Conservation (phyloP, 2,329 filamentous ascomycete genomes). For the Orbilia brochopaga region DNA sequence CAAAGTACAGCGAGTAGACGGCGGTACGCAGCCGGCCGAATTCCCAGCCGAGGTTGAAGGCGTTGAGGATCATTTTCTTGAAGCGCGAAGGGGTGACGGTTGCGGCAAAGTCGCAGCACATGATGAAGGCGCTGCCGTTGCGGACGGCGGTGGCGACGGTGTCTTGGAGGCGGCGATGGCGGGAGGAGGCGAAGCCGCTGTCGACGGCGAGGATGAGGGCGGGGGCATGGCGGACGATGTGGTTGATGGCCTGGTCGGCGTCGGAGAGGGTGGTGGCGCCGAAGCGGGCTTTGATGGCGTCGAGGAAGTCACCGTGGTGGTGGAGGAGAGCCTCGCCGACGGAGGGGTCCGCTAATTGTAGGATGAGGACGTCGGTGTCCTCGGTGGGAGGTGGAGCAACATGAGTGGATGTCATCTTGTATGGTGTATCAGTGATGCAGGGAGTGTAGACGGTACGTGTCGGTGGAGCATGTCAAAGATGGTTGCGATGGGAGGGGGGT, state of each 20-base stretch:
- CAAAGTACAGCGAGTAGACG: conserved; percentile 7
- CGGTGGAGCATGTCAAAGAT: no score
- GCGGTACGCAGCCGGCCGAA: conserved; percentile 12
- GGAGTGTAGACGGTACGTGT: no score
- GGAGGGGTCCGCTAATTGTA: conserved; percentile 7
- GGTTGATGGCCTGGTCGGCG: not conserved
- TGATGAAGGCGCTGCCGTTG: conserved; percentile 20
- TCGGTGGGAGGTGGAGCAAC: no score
- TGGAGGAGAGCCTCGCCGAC: conserved; percentile 4
- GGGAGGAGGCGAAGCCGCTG: conserved; percentile 12
- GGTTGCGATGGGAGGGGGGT: no score
- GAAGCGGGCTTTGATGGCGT: conserved; percentile 3
- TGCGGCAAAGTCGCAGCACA: conserved; percentile 35
- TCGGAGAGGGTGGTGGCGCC: conserved; percentile 3
- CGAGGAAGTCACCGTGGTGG: conserved; percentile 21
- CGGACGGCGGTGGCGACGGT: conserved; percentile 16
- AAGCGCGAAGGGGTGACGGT: conserved; percentile 17
- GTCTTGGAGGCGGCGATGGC: conserved; percentile 28
- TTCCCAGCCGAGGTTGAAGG: conserved; percentile 33
- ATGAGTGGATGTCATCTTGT: no score
- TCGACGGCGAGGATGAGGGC: conserved; percentile 29
- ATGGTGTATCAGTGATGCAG: no score
- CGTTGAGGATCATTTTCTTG: conserved; percentile 26
- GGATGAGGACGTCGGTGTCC: conserved; percentile 17
- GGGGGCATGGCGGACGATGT: conserved; percentile 12